Base-by-base conservation (phyloP, 257 asterid species). In the Dorcoceras hygrometricum region DNA sequence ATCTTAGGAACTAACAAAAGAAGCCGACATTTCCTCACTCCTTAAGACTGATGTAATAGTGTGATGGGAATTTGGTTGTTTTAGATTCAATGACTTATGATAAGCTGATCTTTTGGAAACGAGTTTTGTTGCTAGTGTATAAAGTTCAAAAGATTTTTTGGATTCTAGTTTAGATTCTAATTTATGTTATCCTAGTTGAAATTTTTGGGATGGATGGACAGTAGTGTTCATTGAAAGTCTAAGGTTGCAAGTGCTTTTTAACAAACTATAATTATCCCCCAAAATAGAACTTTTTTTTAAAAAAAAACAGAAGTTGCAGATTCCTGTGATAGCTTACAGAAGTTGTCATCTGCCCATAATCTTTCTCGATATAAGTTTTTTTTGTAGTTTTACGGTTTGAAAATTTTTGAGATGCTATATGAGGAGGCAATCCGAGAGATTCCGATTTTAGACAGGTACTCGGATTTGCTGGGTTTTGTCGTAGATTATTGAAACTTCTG, bases 61-160 rank as follows among this genome's bases (percentile, higher is more conserved):
- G 14, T 6, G 55, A 63, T 59, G 24, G 59, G 50, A 25, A 28
- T 59, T 64, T 69, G 57, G 53, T 14, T 57, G 16, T 28, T 28
- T 57, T 14, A n/a, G 12, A 55, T 29, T 26, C 22, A 22, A n/a
- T 14, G 22, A 20, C 4, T 56, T 57, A 53, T 5, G 39, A n/a
- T 24, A 9, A 27, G 43, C 43, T 9, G 43, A 9, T 34, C 14
- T 34, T 8, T 34, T 43, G 51, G 19, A 43, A 43, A n/a, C 7
- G 14, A 43, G 51, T 43, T 43, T 43, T 14, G 51, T 43, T 43
- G 51, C 19, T 43, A 36, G 16, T 2, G 4, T 14, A 6, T 14
- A 14, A 14, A 36, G 12, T 2, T 11, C 18, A 36, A 14, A 43
- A 43, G 19, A 4, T 12, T 43, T 43, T 0, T 14, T 43, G 19